Percentiles rank a stretch among this genome's conserved stretches.
Evolutionary conservation across 2,329 filamentous ascomycete genomes (phyloP).

Genomic region (Diplodia intermedia): DNA sequence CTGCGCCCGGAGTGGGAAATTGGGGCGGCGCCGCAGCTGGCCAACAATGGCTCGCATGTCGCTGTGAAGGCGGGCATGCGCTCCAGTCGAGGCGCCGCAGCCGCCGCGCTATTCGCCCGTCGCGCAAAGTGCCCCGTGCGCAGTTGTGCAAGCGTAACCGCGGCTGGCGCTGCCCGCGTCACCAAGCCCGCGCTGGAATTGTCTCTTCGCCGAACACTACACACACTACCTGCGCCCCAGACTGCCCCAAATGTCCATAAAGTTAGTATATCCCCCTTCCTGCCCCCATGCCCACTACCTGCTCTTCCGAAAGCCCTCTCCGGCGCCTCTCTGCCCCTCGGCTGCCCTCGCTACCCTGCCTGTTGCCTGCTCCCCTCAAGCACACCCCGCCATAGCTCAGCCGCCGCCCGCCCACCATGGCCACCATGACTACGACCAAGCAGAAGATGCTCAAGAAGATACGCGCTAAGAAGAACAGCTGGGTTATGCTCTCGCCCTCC

Average conservation of each 20-base stretch:
- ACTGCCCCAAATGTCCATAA: slow-evolving; percentile 46
- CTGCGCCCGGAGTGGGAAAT: not conserved
- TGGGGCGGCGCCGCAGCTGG: not conserved
- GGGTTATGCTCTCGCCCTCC: slow-evolving; percentile 86
- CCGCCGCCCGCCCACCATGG: slow-evolving; percentile 6
- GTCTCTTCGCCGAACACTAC: slow-evolving; percentile 15
- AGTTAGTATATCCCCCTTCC: slow-evolving; percentile 43
- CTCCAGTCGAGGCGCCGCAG: slow-evolving; percentile 15
- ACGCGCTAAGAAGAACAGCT: slow-evolving; percentile 57
- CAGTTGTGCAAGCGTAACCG: slow-evolving; percentile 21
- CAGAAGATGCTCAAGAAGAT: slow-evolving; percentile 41
- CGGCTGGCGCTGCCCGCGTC: slow-evolving; percentile 29
- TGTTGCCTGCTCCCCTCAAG: slow-evolving; percentile 14
- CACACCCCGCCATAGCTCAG: slow-evolving; percentile 20
- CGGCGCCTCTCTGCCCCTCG: slow-evolving; percentile 24
- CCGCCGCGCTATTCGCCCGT: slow-evolving; percentile 11
- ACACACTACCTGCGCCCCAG: slow-evolving; percentile 8
- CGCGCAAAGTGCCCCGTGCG: not conserved
- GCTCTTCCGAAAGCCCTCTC: slow-evolving; percentile 23
- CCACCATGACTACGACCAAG: slow-evolving; percentile 13
- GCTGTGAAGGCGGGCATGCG: not conserved
- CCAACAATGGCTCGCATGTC: slow-evolving; percentile 19
- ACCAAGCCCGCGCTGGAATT: slow-evolving; percentile 26
- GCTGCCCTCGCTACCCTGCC: slow-evolving; percentile 23
- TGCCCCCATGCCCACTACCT: slow-evolving; percentile 8